Conservation (phyloP, 371 early-diverging fungal species). For the Massospora cicadina region DNA sequence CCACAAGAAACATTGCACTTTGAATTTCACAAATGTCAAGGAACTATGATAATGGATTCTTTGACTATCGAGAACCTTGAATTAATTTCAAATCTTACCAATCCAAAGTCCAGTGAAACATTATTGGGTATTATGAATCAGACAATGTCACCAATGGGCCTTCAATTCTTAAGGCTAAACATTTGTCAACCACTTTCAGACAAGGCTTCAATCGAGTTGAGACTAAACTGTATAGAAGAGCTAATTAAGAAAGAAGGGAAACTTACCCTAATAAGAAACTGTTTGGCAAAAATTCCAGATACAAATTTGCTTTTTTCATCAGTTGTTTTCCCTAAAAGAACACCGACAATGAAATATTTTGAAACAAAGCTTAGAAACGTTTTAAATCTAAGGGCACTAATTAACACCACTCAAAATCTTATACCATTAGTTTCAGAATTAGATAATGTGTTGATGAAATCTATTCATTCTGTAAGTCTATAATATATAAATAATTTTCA, state of each 20-base stretch:
- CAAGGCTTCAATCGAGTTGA: slow-evolving; percentile 16
- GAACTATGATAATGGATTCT: slow-evolving; percentile 35
- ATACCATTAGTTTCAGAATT: slow-evolving; percentile 23
- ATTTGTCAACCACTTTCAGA: slow-evolving; percentile 46
- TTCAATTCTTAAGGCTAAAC: slow-evolving; percentile 44
- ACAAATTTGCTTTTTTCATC: slow-evolving; percentile 11
- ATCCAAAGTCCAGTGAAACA: slow-evolving; percentile 21
- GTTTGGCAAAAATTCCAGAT: not conserved
- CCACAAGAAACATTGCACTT: slow-evolving; percentile 35
- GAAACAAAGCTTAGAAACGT: slow-evolving; percentile 28
- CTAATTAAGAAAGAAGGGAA: slow-evolving; percentile 14
- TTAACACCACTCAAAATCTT: slow-evolving; percentile 46
- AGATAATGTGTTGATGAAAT: slow-evolving; percentile 15
- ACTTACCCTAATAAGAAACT: slow-evolving; percentile 1
- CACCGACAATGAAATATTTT: slow-evolving; percentile 24
- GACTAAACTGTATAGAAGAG: slow-evolving; percentile 17
- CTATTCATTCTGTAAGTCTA: slow-evolving; percentile 11
- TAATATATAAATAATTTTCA: slow-evolving; percentile 21
- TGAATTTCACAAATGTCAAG: slow-evolving; percentile 33
- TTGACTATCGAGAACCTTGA: slow-evolving; percentile 39
- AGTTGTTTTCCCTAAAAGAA: slow-evolving; percentile 28
- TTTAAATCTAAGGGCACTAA: slow-evolving; percentile 45
- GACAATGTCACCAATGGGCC: slow-evolving; percentile 47
- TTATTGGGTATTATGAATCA: slow-evolving; percentile 31
- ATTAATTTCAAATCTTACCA: slow-evolving; percentile 28